A percentile compares a stretch with the other conserved stretches of the same genome.
These are phyloP conservation scores for Nakataea oryzae DNA, from an alignment of 2,329 filamentous ascomycete genomes.

Conservation along the genomic window DNA sequence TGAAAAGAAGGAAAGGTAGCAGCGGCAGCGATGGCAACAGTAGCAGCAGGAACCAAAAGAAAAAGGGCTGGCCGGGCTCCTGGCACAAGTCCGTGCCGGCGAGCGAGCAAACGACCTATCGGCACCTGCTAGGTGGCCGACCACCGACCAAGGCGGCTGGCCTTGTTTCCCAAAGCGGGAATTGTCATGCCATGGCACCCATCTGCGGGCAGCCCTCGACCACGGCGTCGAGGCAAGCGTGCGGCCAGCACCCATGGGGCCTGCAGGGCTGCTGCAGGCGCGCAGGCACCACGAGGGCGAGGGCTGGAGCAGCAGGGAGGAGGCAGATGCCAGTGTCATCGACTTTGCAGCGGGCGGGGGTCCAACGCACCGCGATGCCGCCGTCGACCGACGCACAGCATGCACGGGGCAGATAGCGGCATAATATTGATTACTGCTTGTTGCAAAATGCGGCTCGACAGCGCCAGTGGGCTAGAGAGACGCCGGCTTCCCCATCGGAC, in stretches of 20 bases:
- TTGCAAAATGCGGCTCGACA: too few species aligned
- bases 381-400: too few species aligned
- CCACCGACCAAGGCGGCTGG: neutral
- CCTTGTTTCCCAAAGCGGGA: neutral
- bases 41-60: neutral
- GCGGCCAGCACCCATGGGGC: neutral
- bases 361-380: neutral
- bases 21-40: neutral
- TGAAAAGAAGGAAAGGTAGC: neutral
- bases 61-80: neutral
- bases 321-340: neutral
- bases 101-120: neutral
- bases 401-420: neutral
- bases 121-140: neutral
- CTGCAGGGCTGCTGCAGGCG: neutral
- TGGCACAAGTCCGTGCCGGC: neutral
- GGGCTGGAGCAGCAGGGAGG: neutral
- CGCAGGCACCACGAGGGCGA: neutral
- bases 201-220: too few species aligned
- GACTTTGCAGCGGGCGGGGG: too few species aligned
- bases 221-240: neutral
- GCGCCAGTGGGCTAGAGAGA: neutral
- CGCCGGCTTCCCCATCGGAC: conserved; percentile 16
- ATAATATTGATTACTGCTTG: too few species aligned
- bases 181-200: neutral